Evolutionary conservation across 2,329 filamentous ascomycete species (phyloP), one percentile per base, ranked within the genome.

Genomic region (Fusarium abutilonis): DNA sequence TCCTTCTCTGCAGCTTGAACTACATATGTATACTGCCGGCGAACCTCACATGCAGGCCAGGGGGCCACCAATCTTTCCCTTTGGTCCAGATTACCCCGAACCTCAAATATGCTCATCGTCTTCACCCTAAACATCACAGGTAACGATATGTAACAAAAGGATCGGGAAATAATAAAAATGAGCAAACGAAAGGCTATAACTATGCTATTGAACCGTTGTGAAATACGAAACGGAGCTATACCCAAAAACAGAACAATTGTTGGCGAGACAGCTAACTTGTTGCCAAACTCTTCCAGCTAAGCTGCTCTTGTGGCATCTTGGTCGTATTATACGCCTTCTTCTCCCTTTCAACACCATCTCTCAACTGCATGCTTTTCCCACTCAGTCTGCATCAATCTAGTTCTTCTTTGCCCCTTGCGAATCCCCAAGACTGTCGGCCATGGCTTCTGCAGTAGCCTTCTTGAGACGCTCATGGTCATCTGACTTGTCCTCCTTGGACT

Each of bases 391-490:
- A 29, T 45, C 17, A 13, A 47, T 45, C 55, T 70, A 77, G 56
- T 69, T 71, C 72, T 75, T 79, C 71, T 77, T 78, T 15, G 69
- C 56, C 11, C 68, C 75, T 62, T 78, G 74, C 17, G 70, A 65
- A 10, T 68, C 78, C 36, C 84, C 80, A 56, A 86, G 70, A 60
- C 78, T 85, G 35, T 86, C 83, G 9, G 82, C 77, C 83, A 86
- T 86, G 13, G 83, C 83, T 72, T 86, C 83, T 10, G 83, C 83
- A 23, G 89, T 86, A 2, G 86, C 87, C 74, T 88, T 84, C 79
- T 88, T 89, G 70, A 88, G 74, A 70, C 82, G 83, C 70, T 87
- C 89, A 61, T 74, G 81, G 53, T 89, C 84, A 50, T 86, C 83
- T 64, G 80, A 71, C 69, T 83, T 85, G 64, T 74, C 73, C 26